Conservation (phyloP, 2,329 filamentous ascomycete genomes). For the Colletotrichum truncatum region DNA sequence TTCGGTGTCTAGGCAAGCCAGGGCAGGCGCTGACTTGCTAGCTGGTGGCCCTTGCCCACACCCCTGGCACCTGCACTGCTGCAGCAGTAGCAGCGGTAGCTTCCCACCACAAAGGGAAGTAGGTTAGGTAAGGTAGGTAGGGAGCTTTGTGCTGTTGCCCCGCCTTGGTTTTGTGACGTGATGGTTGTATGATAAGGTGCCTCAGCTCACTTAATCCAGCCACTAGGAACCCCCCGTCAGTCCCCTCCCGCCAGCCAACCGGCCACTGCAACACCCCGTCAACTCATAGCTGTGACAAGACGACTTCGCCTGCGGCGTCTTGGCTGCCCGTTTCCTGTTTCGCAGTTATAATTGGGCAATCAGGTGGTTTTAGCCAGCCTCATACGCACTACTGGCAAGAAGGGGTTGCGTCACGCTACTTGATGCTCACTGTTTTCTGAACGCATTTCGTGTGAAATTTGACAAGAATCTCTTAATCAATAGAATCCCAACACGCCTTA, state of each 20-base stretch:
- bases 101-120: not conserved
- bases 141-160: slow-evolving; percentile 22
- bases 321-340: slow-evolving; percentile 9
- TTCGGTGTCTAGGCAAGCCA: no score
- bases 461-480: not conserved
- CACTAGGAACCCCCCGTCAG: not conserved
- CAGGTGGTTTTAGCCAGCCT: not conserved
- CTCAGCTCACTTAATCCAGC: slow-evolving; percentile 8
- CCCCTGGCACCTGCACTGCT: no score
- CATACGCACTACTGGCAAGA: no score
- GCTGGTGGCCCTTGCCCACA: no score
- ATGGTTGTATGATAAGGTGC: slow-evolving; percentile 31
- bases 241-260: not conserved
- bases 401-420: no score
- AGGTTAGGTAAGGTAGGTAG: not conserved
- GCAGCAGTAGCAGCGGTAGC: not conserved
- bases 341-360: not conserved
- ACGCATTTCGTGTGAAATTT: not conserved
- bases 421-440: no score
- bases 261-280: not conserved
- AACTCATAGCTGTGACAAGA: not conserved
- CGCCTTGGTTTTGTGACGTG: slow-evolving; percentile 32
- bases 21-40: not conserved
- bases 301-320: not conserved
- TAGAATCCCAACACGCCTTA: no score